Evolutionary conservation across 1,284 basidiomycete genomes (phyloP).

Genomic region (Microbotryum intermedium): DNA sequence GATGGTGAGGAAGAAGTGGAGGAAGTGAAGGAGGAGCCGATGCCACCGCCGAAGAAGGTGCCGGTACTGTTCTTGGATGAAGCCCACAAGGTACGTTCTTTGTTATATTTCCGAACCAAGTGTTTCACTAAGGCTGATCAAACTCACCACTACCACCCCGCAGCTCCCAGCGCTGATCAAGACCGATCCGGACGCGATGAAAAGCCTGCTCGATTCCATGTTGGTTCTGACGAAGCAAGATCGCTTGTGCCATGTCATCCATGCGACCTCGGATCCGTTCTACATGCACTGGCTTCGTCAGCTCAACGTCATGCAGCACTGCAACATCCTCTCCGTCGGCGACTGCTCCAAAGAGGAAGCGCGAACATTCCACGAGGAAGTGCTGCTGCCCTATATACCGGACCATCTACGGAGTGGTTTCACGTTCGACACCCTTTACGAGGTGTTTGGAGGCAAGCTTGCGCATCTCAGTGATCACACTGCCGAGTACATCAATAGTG

Average conservation of each 20-base stretch:
- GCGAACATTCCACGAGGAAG: slow-evolving; percentile 54
- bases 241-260: slow-evolving; percentile 67
- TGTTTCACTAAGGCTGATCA: too few species aligned
- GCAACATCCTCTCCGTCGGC: slow-evolving; percentile 62
- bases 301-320: slow-evolving; percentile 31
- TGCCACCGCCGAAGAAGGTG: slow-evolving; percentile 52
- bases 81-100: slow-evolving; percentile 55
- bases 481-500: slow-evolving; percentile 52
- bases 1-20: background rate
- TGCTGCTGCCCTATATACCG: slow-evolving; percentile 54
- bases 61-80: slow-evolving; percentile 74
- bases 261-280: slow-evolving; percentile 72
- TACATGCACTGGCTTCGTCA: slow-evolving; percentile 50
- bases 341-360: slow-evolving; percentile 65
- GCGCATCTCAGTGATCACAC: slow-evolving; percentile 66
- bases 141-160: too few species aligned
- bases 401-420: slow-evolving; percentile 49
- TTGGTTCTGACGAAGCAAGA: slow-evolving; percentile 76
- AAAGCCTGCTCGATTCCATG: slow-evolving; percentile 69
- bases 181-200: slow-evolving; percentile 61
- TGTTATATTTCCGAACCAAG: background rate
- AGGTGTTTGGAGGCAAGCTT: slow-evolving; percentile 69
- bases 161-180: slow-evolving; percentile 50
- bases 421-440: slow-evolving; percentile 61
- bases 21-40: slow-evolving; percentile 24